A percentile compares a stretch with the other conserved stretches of the same genome.
Evolutionary conservation across 1,284 basidiomycete genomes (phyloP).

Genomic region (Hymenochaete sp.): DNA sequence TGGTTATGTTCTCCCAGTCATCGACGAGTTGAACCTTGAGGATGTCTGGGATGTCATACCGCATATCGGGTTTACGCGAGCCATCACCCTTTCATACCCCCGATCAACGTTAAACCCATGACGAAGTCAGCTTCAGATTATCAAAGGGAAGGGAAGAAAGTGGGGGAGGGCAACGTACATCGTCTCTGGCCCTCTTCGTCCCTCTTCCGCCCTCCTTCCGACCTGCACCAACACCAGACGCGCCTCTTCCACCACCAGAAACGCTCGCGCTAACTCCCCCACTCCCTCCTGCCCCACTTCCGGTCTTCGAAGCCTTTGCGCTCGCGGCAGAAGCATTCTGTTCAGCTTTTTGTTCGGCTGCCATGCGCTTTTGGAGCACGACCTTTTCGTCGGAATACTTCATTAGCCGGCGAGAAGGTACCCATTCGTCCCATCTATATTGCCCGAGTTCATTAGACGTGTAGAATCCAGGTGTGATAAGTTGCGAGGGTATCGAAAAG

Average conservation of each 20-base stretch:
- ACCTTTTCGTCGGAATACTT: slow-evolving; percentile 85
- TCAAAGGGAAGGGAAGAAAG: slow-evolving; percentile 5
- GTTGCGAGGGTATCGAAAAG: neutral
- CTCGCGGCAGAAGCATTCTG: slow-evolving; percentile 32
- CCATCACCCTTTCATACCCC: slow-evolving; percentile 42
- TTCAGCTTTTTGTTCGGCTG: slow-evolving; percentile 30
- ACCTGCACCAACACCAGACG: slow-evolving; percentile 37
- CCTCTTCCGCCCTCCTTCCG: slow-evolving; percentile 47
- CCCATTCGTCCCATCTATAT: slow-evolving; percentile 96
- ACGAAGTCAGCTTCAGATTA: neutral
- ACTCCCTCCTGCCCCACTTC: slow-evolving; percentile 21
- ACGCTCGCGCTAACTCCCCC: slow-evolving; percentile 16
- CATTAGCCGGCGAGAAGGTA: slow-evolving; percentile 73
- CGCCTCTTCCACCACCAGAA: too few species aligned
- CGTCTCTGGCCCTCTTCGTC: slow-evolving; percentile 54
- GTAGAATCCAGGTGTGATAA: neutral
- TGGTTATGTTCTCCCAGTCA: slow-evolving; percentile 97
- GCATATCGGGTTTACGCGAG: slow-evolving; percentile 80
- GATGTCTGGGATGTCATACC: slow-evolving; percentile 80
- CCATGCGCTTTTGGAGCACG: slow-evolving; percentile 62
- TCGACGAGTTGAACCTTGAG: slow-evolving; percentile 90
- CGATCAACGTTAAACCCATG: too few species aligned
- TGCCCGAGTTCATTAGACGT: neutral
- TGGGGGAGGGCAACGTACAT: slow-evolving; percentile 33
- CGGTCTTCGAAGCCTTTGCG: slow-evolving; percentile 27